A percentile compares a stretch with the other conserved stretches of the same genome.
phyloP scores from a whole-genome alignment of 2,329 filamentous ascomycete species.

The Coleophoma cylindrospora region DNA sequence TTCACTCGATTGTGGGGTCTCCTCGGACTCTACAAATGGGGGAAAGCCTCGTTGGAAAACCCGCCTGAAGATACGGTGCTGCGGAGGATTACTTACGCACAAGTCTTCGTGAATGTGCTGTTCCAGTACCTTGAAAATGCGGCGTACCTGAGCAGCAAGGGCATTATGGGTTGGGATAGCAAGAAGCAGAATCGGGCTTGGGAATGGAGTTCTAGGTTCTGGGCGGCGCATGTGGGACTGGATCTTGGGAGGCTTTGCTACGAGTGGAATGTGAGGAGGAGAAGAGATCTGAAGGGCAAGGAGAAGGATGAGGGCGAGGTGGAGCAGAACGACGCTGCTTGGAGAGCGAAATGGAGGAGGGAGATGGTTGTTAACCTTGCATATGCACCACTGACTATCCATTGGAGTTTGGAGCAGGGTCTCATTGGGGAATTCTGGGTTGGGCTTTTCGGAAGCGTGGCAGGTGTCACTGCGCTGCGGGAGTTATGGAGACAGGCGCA shows the following conservation, averaged over 20 bases:
- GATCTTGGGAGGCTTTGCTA: slow-evolving; percentile 62
- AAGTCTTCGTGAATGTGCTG: slow-evolving; percentile 60
- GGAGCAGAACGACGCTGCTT: slow-evolving; percentile 22
- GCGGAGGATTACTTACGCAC: slow-evolving; percentile 55
- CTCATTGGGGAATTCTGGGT: slow-evolving; percentile 53
- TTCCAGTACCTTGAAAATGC: slow-evolving; percentile 84
- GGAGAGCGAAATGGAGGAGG: slow-evolving; percentile 49
- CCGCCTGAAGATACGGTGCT: slow-evolving; percentile 36
- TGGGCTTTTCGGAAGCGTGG: slow-evolving; percentile 51
- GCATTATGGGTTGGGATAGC: slow-evolving; percentile 56
- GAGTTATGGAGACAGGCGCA: slow-evolving; percentile 37
- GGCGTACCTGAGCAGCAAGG: slow-evolving; percentile 70
- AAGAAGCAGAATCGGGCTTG: slow-evolving; percentile 56
- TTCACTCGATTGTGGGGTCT: slow-evolving; percentile 74
- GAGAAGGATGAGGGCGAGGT: slow-evolving; percentile 27
- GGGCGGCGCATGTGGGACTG: slow-evolving; percentile 71
- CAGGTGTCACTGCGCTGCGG: slow-evolving; percentile 37
- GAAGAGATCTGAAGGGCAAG: slow-evolving; percentile 13
- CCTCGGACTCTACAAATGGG: slow-evolving; percentile 68
- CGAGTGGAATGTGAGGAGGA: slow-evolving; percentile 24
- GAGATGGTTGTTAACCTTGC: slow-evolving; percentile 65
- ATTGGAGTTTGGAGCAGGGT: slow-evolving; percentile 73
- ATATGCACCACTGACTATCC: slow-evolving; percentile 77
- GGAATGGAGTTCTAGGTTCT: slow-evolving; percentile 72
- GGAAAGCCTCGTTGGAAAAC: slow-evolving; percentile 36